These are phyloP conservation scores for Lolium perenne DNA, from an alignment of 176 grass and related monocot genomes.

Conservation along the genomic window DNA sequence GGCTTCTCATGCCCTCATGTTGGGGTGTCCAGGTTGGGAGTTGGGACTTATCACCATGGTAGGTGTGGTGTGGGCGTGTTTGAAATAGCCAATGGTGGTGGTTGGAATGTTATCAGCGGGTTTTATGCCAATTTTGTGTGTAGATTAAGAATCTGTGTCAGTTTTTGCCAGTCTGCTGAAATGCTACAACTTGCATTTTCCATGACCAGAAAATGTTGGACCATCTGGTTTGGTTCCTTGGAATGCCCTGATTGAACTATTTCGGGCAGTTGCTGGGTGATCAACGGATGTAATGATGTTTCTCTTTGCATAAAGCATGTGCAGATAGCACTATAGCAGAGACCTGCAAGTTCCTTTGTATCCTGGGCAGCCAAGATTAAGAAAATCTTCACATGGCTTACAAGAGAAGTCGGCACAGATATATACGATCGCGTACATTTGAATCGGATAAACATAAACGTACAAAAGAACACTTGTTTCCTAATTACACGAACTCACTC, in stretches of 20 bases:
- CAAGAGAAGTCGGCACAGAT: neutral
- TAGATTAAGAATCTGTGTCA: neutral
- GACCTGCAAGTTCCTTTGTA: neutral
- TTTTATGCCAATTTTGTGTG: slow-evolving; percentile 18
- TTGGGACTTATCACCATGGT: neutral
- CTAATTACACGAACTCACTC: neutral
- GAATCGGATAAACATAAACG: neutral
- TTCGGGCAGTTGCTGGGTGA: neutral
- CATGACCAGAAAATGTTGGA: neutral
- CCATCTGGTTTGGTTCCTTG: neutral
- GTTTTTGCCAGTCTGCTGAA: neutral
- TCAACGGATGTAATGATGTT: neutral
- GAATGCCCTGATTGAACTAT: neutral
- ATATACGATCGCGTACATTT: neutral
- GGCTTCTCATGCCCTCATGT: neutral
- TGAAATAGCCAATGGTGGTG: neutral
- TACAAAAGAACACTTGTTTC: neutral
- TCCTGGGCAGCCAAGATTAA: neutral
- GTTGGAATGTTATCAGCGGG: neutral
- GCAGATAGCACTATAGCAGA: neutral
- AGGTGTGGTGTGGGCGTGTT: neutral
- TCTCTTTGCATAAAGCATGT: neutral
- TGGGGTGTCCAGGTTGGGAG: slow-evolving; percentile 1
- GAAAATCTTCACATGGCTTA: neutral
- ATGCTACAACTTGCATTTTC: neutral